phyloP scores from a whole-genome alignment of 2,329 filamentous ascomycete species.

The Colletotrichum camelliae region DNA sequence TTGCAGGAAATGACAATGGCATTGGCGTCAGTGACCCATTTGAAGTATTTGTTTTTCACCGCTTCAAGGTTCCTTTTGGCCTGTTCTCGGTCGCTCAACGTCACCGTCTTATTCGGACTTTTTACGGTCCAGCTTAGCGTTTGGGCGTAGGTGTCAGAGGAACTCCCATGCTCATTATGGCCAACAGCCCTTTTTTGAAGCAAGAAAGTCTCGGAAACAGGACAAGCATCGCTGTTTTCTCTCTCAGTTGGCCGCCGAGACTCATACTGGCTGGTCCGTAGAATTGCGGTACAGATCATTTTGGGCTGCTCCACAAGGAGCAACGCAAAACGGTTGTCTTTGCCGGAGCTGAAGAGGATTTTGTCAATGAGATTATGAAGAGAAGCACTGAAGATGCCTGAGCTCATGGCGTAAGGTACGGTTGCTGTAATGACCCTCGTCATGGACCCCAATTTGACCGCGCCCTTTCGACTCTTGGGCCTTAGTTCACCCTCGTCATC shows the following conservation, averaged over 20 bases:
- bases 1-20: not conserved
- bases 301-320: not conserved
- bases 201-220: not conserved
- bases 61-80: not conserved
- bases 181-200: not conserved
- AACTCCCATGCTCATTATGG: not conserved
- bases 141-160: not conserved
- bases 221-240: not conserved
- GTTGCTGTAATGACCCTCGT: not conserved
- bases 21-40: not conserved
- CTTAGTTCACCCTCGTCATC: not conserved
- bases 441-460: not conserved
- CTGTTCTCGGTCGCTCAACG: not conserved
- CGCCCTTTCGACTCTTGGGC: not conserved
- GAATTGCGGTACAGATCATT: not conserved
- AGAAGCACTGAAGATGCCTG: not conserved
- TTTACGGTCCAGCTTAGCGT: not conserved
- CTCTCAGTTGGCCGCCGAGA: not conserved
- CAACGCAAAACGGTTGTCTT: not conserved
- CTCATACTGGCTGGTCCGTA: not conserved
- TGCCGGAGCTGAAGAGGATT: not conserved
- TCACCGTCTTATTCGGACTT: too few species aligned
- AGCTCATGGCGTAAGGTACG: not conserved
- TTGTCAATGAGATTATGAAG: not conserved
- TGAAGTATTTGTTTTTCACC: not conserved